Conservation (phyloP, 225 moss, liverwort and hornwort species). For the Sphagnum contortum region DNA sequence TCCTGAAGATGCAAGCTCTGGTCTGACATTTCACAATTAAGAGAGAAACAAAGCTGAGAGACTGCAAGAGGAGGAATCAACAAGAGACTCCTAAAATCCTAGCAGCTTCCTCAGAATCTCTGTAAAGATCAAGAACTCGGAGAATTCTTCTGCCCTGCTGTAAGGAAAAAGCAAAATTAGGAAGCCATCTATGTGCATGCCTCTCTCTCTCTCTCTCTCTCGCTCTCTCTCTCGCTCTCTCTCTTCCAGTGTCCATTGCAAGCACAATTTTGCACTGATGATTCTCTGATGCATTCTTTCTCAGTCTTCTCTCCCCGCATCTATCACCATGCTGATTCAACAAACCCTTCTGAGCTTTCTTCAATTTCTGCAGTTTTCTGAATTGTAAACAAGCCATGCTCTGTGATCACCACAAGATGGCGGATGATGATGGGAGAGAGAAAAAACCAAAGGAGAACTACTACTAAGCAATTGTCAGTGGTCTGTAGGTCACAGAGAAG, state of each 20-base stretch:
- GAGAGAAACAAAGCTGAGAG: neutral
- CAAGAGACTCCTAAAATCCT: neutral
- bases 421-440: too few relatives aligned
- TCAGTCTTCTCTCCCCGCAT: neutral
- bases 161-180: too few relatives aligned
- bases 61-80: neutral
- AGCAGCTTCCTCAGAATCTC: too few relatives aligned
- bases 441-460: too few relatives aligned
- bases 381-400: neutral
- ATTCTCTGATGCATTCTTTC: too few relatives aligned
- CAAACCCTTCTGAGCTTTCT: neutral
- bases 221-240: too few relatives aligned
- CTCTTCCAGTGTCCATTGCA: too few relatives aligned
- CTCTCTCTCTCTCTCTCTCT: too few relatives aligned
- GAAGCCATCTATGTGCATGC: too few relatives aligned
- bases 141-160: too few relatives aligned
- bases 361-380: neutral
- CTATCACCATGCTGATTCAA: neutral
- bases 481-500: constrained; percentile 39
- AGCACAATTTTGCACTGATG: too few relatives aligned
- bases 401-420: neutral
- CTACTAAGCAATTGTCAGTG: neutral
- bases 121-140: too few relatives aligned
- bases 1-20: neutral
- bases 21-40: neutral